These are phyloP conservation scores for Sordariomycetes sp. DNA, from an alignment of 2,329 filamentous ascomycete species.

Conservation along the genomic window DNA sequence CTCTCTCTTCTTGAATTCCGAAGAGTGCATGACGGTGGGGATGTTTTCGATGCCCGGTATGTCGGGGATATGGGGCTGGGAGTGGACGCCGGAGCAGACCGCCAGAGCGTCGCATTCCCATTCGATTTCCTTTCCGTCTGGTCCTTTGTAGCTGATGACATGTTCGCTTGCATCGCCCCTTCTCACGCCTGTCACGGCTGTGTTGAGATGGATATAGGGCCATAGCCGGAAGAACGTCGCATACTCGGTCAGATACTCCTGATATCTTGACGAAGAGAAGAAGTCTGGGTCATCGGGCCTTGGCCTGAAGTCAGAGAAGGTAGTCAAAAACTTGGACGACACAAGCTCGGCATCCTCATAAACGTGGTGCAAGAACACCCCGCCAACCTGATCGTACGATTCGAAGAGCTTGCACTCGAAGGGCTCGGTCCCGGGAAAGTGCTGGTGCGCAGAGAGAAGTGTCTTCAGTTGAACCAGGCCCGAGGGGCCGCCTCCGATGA, in stretches of 20 bases:
- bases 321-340: constrained; percentile 32
- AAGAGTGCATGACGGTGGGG: constrained; percentile 28
- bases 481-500: constrained; percentile 29
- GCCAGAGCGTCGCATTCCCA: constrained; percentile 32
- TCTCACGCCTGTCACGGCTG: constrained; percentile 1
- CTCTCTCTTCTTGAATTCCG: constrained; percentile 25
- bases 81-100: constrained; percentile 31
- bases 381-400: constrained; percentile 29
- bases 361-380: constrained; percentile 29
- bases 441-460: constrained; percentile 21
- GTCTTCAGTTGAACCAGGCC: constrained; percentile 29
- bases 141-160: constrained; percentile 4
- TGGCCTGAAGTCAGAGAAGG: constrained; percentile 33
- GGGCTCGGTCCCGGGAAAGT: constrained; percentile 16
- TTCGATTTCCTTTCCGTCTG: constrained; percentile 3
- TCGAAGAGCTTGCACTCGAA: constrained; percentile 33
- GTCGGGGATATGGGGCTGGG: constrained; percentile 23
- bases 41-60: constrained; percentile 26
- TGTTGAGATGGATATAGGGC: constrained; percentile 20
- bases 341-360: constrained; percentile 34
- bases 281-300: constrained; percentile 28
- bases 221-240: constrained; percentile 25
- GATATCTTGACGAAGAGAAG: constrained; percentile 24
- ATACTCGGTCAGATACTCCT: constrained; percentile 29
- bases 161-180: constrained; percentile 1